Evolutionary conservation across 305 asterid genomes (phyloP), one percentile per base, ranked within the genome.

Genomic region (Nicotiana rustica): DNA sequence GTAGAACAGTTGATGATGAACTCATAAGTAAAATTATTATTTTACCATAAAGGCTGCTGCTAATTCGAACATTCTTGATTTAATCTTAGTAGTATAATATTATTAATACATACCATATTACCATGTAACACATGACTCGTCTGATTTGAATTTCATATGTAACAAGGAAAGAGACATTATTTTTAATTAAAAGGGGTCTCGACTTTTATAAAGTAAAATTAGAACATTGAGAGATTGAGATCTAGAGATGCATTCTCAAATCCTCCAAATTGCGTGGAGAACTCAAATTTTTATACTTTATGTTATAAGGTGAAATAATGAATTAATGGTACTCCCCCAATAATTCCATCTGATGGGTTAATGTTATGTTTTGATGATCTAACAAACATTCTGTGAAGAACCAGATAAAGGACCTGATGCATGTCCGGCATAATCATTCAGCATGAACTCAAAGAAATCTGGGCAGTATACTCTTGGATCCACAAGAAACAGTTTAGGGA

Each of bases 201-300:
- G 29, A 14, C 64, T 49, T 75, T 75, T 47, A 75, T 52, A 75
- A 52, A 75, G 64, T 49, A 52, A 49, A 44, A 49, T 75, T 14
- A 8, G 10, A 49, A 21, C 7, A 47, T 73, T 49, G 64, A 52
- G 8, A 75, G 41, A 73, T 52, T 49, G 62, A 73, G 14, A 73
- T 73, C 6, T 19, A 21, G 52, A 75, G 29, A 6, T 75, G 47
- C 25, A 49, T 52, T 52, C 29, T 75, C 65, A 25, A 25, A 75
- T 75, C 65, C 9, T 52, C 79, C 4, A 52, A 75, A 49, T 75
- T 75, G 79, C 64, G 65, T 75, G 79, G 29, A 52, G 79, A 15
- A 52, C 79, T 52, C 79, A 75, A 75, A 25, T 49, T 73, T 73
- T 21, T 73, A 47, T 21, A 49, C 38, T 73, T 25, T 14, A 0